These are phyloP conservation scores for Craterostigma plantagineum DNA, from an alignment of 257 asterid genomes.

Conservation along the genomic window DNA sequence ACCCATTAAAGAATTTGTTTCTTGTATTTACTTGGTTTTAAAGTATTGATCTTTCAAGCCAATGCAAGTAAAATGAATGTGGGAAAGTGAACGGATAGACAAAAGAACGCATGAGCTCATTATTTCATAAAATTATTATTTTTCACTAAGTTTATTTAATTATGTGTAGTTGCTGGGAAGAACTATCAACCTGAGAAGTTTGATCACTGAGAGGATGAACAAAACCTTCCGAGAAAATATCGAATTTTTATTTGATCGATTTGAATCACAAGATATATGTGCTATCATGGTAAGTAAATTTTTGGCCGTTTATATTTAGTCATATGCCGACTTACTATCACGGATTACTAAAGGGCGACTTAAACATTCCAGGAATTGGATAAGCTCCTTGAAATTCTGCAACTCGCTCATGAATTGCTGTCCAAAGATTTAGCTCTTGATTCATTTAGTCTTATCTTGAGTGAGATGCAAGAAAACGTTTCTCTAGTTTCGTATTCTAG, in stretches of 20 bases:
- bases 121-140: background rate
- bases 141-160: conserved; percentile 7
- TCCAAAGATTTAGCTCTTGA: conserved; percentile 70
- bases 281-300: conserved; percentile 64
- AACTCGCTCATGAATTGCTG: conserved; percentile 69
- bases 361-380: conserved; percentile 65
- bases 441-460: conserved; percentile 67
- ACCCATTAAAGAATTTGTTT: background rate
- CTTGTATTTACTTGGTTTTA: too few species aligned
- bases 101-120: too few species aligned
- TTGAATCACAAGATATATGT: conserved; percentile 90
- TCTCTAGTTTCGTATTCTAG: conserved; percentile 95
- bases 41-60: too few species aligned
- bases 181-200: conserved; percentile 83
- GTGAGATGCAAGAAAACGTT: conserved; percentile 92
- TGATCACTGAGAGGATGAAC: conserved; percentile 80
- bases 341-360: background rate
- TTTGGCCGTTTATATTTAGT: conserved; percentile 8
- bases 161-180: conserved; percentile 74
- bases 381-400: conserved; percentile 58
- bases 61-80: too few species aligned
- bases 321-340: conserved; percentile 8
- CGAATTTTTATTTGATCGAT: conserved; percentile 80
- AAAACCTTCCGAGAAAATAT: conserved; percentile 77
- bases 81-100: too few species aligned